Percentiles rank a stretch among this genome's conserved stretches.
Evolutionary conservation across 192 early-diverging fungal genomes (phyloP).

Genomic region (Thoreauomyces humboldtii): DNA sequence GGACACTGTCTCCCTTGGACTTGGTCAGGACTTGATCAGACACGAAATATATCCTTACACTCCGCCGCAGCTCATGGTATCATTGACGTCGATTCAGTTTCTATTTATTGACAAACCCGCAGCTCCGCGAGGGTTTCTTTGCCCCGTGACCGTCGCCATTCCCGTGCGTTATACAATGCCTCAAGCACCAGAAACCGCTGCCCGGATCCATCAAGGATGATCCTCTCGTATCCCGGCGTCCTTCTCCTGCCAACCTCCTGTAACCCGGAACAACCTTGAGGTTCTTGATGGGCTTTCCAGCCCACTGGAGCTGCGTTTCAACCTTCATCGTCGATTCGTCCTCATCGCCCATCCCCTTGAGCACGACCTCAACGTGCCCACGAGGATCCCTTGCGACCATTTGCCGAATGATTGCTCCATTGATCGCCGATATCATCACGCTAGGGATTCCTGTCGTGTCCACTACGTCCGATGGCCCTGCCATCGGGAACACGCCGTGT

Average conservation of each 20-base stretch:
- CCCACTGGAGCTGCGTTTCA: neutral
- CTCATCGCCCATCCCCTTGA: neutral
- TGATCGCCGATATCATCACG: neutral
- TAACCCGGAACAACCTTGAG: neutral
- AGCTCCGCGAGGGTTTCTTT: too few relatives aligned
- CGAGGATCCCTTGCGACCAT: neutral
- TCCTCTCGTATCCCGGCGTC: slow-evolving; percentile 69
- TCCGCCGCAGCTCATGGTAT: too few relatives aligned
- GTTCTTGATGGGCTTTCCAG: slow-evolving; percentile 1
- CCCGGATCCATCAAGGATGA: neutral
- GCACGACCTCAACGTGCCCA: neutral
- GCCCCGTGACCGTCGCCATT: too few relatives aligned
- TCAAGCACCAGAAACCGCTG: neutral
- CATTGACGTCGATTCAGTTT: too few relatives aligned
- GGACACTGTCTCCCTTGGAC: too few relatives aligned
- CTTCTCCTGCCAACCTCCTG: slow-evolving; percentile 69
- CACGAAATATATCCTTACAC: too few relatives aligned
- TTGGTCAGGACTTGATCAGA: too few relatives aligned
- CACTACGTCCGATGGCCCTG: neutral
- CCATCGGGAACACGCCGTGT: slow-evolving; percentile 30
- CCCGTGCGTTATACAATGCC: too few relatives aligned
- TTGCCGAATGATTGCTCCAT: neutral
- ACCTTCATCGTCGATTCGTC: neutral
- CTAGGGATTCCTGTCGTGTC: slow-evolving; percentile 2
- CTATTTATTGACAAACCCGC: too few relatives aligned